A percentile compares a stretch with the other conserved stretches of the same genome.
phyloP scores from a whole-genome alignment of 1,139 yeast genomes.

The Diutina rugosa region DNA sequence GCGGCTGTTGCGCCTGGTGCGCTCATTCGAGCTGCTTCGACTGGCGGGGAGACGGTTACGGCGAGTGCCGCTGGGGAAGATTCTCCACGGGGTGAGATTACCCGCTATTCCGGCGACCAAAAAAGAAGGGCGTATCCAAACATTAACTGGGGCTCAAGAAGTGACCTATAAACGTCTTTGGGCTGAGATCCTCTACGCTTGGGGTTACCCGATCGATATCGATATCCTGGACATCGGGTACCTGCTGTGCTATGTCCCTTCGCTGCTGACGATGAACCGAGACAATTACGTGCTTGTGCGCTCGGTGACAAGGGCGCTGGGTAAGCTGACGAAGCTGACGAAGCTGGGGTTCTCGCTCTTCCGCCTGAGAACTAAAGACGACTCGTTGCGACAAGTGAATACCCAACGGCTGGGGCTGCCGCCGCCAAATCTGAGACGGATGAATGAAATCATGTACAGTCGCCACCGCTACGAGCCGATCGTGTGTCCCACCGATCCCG shows the following conservation, averaged over 20 bases:
- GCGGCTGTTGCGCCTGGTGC: constrained; percentile 2
- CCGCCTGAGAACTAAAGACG: not conserved
- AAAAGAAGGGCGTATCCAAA: constrained; percentile 39
- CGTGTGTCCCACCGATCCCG: not conserved
- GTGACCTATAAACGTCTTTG: constrained; percentile 59
- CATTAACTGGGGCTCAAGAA: constrained; percentile 52
- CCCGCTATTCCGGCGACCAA: not conserved
- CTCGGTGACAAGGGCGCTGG: not conserved
- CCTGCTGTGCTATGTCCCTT: not conserved
- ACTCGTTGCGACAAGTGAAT: not conserved
- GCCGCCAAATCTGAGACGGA: not conserved
- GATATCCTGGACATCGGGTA: not conserved
- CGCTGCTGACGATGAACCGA: not conserved
- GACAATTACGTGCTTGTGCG: constrained; percentile 1
- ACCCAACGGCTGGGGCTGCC: not conserved
- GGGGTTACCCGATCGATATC: constrained; percentile 43
- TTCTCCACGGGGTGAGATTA: not conserved
- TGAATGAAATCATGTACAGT: constrained; percentile 1
- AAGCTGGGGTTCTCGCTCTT: not conserved
- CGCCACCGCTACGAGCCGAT: not conserved
- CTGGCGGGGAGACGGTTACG: not conserved
- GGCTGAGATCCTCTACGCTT: constrained; percentile 49
- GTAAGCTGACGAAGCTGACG: not conserved
- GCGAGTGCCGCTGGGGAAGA: not conserved
- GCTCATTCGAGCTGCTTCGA: not conserved